Evolutionary conservation across 1,284 basidiomycete species (phyloP).

Genomic region (Irpex lacteus): DNA sequence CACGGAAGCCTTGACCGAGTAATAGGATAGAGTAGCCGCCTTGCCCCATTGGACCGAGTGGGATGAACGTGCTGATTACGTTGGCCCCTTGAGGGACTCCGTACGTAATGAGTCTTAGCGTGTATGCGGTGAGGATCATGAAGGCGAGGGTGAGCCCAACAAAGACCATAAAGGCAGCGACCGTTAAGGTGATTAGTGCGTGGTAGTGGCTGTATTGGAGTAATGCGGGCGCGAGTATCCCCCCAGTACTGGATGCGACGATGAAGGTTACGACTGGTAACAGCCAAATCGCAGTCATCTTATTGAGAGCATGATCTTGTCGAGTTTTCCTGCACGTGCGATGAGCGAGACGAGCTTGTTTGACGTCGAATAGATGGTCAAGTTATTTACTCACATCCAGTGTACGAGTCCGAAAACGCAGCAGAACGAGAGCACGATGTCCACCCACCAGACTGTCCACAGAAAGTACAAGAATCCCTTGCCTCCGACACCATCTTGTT

Average conservation of each 20-base stretch:
- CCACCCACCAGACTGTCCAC: conserved; percentile 66
- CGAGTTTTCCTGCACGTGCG: conserved; percentile 42
- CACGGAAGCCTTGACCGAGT: conserved; percentile 41
- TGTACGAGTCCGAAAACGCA: conserved; percentile 55
- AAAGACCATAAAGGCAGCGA: conserved; percentile 46
- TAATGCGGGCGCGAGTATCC: conserved; percentile 46
- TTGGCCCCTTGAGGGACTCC: conserved; percentile 33
- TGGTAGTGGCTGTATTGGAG: conserved; percentile 32
- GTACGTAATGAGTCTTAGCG: conserved; percentile 39
- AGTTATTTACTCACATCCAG: conserved; percentile 47
- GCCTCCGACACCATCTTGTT: conserved; percentile 41
- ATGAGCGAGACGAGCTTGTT: neutral
- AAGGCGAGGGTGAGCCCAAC: conserved; percentile 49
- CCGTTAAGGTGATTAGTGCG: conserved; percentile 46
- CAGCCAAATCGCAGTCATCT: conserved; percentile 53
- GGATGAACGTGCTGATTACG: conserved; percentile 29
- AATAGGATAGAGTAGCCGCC: conserved; percentile 56
- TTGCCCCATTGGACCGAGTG: conserved; percentile 36
- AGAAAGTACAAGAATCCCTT: conserved; percentile 44
- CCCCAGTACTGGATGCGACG: conserved; percentile 59
- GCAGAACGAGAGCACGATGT: conserved; percentile 42
- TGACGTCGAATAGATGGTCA: neutral
- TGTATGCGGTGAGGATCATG: conserved; percentile 45
- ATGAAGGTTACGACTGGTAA: conserved; percentile 62
- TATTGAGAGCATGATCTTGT: conserved; percentile 47